A percentile compares a stretch with the other conserved stretches of the same genome.
These are phyloP conservation scores for Naganishia friedmannii DNA, from an alignment of 768 basidiomycete genomes.

Conservation along the genomic window DNA sequence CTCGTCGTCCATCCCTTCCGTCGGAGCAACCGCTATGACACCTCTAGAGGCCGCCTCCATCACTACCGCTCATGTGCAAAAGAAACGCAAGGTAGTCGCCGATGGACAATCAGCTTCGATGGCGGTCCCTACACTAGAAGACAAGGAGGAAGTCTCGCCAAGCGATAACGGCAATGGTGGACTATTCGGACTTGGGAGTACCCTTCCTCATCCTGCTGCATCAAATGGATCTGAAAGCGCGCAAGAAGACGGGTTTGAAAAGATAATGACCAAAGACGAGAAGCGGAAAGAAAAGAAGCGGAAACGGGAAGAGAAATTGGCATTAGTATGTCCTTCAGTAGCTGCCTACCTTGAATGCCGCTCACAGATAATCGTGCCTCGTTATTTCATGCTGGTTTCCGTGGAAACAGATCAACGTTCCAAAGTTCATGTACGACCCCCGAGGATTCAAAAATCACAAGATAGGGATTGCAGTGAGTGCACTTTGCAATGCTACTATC, in stretches of 20 bases:
- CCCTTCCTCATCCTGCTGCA: not conserved
- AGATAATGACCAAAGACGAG: conserved; percentile 45
- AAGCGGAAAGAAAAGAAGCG: conserved; percentile 46
- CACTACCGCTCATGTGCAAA: not conserved
- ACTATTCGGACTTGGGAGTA: not conserved
- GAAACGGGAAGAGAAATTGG: conserved; percentile 68
- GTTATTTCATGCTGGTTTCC: not conserved
- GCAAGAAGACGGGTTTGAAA: conserved; percentile 41
- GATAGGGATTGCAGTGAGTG: conserved; percentile 16
- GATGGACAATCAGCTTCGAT: not conserved
- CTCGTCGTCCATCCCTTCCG: not conserved
- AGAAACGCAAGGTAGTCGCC: conserved; percentile 11
- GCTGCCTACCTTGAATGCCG: conserved; percentile 52
- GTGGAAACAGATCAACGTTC: conserved; percentile 9
- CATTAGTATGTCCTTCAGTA: conserved; percentile 68
- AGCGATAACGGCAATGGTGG: not conserved
- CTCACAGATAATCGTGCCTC: not conserved
- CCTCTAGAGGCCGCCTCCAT: not conserved
- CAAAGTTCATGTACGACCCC: conserved; percentile 29
- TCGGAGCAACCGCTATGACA: not conserved
- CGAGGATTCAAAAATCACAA: conserved; percentile 32
- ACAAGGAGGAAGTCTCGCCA: not conserved
- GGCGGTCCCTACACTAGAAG: not conserved
- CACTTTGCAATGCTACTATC: not conserved
- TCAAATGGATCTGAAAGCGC: not conserved